Evolutionary conservation across 164 flowering plant species (phyloP).

Genomic region (Berberis vulgaris): DNA sequence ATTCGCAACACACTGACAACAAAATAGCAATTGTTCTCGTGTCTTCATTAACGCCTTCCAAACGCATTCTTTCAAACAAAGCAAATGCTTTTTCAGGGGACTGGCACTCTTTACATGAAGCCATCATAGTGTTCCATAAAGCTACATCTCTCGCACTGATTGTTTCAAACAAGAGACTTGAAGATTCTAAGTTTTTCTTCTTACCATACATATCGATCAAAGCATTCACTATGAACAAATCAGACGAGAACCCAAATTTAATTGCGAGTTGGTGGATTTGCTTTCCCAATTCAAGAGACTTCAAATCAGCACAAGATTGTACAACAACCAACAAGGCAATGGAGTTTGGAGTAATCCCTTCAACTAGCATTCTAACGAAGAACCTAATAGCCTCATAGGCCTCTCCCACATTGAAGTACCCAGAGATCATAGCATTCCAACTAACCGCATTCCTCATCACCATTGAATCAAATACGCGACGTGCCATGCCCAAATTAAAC

Average conservation of each 20-base stretch:
- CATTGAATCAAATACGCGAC: constrained; percentile 34
- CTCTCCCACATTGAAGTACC: constrained; percentile 29
- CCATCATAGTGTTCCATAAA: constrained; percentile 51
- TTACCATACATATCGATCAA: constrained; percentile 43
- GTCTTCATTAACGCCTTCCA: constrained; percentile 20
- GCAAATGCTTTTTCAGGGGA: constrained; percentile 24
- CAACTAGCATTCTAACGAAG: constrained; percentile 27
- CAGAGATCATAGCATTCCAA: constrained; percentile 51
- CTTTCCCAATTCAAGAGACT: constrained; percentile 25
- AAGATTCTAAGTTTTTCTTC: constrained; percentile 20
- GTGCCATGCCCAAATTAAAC: constrained; percentile 21
- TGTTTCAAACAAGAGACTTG: constrained; percentile 26
- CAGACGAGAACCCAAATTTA: constrained; percentile 20
- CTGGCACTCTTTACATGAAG: constrained; percentile 21
- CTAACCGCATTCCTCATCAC: constrained; percentile 25
- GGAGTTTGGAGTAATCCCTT: constrained; percentile 20
- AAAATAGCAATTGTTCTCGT: constrained; percentile 27
- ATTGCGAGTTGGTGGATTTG: constrained; percentile 41
- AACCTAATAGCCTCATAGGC: constrained; percentile 21
- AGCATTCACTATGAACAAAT: constrained; percentile 33
- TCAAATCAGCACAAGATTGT: constrained; percentile 33
- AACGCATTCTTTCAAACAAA: constrained; percentile 29
- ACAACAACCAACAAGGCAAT: constrained; percentile 33
- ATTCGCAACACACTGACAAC: constrained; percentile 25
- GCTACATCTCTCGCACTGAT: constrained; percentile 29